Evolutionary conservation across 2,329 filamentous ascomycete species (phyloP).

Genomic region (Pezicula carpinea): DNA sequence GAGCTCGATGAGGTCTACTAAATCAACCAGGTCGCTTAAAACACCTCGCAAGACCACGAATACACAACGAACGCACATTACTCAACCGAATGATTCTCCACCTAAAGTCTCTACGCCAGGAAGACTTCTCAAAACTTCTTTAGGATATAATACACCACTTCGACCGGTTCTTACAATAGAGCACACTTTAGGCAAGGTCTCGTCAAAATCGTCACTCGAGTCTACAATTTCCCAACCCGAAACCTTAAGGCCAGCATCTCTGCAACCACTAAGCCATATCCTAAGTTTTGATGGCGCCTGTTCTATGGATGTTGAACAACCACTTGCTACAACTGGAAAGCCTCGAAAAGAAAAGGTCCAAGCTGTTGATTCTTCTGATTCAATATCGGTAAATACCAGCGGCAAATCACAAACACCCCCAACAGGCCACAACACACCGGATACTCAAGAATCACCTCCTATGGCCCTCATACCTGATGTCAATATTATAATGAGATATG

Average conservation of each 20-base stretch:
- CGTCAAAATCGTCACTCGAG: not conserved
- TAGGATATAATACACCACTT: not conserved
- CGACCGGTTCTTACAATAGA: not conserved
- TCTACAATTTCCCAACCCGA: not conserved
- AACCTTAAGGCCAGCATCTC: not conserved
- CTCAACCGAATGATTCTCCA: slow-evolving; percentile 11
- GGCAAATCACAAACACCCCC: too few species aligned
- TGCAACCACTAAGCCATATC: not conserved
- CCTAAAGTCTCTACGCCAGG: not conserved
- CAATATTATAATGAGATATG: too few species aligned
- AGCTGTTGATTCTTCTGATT: too few species aligned
- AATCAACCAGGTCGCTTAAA: slow-evolving; percentile 15
- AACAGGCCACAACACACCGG: too few species aligned
- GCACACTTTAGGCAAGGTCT: too few species aligned
- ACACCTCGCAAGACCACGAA: slow-evolving; percentile 7
- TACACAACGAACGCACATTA: slow-evolving; percentile 19
- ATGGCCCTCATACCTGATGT: too few species aligned
- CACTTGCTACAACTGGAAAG: too few species aligned
- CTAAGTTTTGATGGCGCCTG: too few species aligned
- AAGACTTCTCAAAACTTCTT: not conserved
- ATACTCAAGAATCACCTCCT: too few species aligned
- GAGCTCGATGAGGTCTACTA: slow-evolving; percentile 14
- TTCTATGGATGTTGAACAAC: not conserved
- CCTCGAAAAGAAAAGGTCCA: too few species aligned
- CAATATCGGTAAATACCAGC: too few species aligned